Percentiles rank a stretch among this genome's conserved stretches.
These are phyloP conservation scores for Pythium pyrilobum DNA, from an alignment of 352 stramenopile genomes.

Conservation along the genomic window DNA sequence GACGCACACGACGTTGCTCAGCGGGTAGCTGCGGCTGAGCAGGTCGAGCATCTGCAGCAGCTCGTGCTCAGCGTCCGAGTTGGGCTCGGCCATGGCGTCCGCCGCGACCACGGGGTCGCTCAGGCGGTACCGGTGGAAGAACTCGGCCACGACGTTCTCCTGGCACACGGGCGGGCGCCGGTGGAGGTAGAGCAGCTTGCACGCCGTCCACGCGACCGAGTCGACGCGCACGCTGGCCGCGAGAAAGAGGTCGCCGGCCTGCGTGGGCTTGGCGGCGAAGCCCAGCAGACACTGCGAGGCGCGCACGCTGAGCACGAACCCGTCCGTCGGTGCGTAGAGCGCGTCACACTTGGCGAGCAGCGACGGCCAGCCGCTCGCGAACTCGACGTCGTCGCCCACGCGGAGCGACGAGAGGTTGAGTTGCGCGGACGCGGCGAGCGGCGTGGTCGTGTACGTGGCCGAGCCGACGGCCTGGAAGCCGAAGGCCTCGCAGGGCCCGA, in stretches of 20 bases:
- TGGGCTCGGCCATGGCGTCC: constrained; percentile 25
- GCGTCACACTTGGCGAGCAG: constrained; percentile 25
- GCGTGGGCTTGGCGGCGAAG: constrained; percentile 1
- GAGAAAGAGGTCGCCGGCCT: constrained; percentile 32
- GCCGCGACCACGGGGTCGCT: constrained; percentile 16
- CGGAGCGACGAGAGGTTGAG: constrained; percentile 15
- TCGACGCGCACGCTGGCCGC: constrained; percentile 39
- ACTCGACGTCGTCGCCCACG: constrained; percentile 15
- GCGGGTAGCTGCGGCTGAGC: constrained; percentile 37
- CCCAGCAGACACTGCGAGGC: constrained; percentile 25
- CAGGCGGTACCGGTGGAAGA: constrained; percentile 37
- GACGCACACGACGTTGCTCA: constrained; percentile 29
- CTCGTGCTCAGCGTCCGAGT: constrained; percentile 48
- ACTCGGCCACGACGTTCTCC: constrained; percentile 47
- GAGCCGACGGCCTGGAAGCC: constrained; percentile 16
- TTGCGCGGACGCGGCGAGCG: constrained; percentile 6
- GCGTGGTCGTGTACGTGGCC: background rate
- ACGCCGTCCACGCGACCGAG: constrained; percentile 47
- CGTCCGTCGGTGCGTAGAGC: constrained; percentile 9
- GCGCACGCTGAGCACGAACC: constrained; percentile 13
- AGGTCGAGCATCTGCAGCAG: constrained; percentile 40
- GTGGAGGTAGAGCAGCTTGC: constrained; percentile 46
- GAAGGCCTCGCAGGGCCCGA: constrained; percentile 22
- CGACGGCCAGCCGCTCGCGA: constrained; percentile 23
- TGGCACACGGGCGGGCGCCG: constrained; percentile 48